Percentiles rank a stretch among this genome's conserved stretches.
These are phyloP conservation scores for Boletus insuetus DNA, from an alignment of 768 basidiomycete genomes.

Conservation along the genomic window DNA sequence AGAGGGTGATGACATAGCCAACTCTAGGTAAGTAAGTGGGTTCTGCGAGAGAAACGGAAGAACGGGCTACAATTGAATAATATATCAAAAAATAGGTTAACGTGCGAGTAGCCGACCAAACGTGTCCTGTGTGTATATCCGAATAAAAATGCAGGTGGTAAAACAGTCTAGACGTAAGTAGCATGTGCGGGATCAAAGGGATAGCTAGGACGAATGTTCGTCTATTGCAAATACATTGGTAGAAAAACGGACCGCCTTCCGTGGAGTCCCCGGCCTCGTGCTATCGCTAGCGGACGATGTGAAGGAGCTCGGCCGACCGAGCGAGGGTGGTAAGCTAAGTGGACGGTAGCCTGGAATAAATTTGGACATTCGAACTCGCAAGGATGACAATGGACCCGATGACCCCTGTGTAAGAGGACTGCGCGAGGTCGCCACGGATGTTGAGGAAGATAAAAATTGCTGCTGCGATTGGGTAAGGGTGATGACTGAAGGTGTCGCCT, in stretches of 20 bases:
- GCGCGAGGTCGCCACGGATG: slow-evolving; percentile 39
- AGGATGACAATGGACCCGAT: slow-evolving; percentile 33
- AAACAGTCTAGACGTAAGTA: slow-evolving; percentile 12
- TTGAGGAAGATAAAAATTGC: slow-evolving; percentile 16
- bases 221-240: slow-evolving; percentile 37
- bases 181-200: not conserved
- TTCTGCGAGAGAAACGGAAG: slow-evolving; percentile 2
- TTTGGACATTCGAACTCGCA: slow-evolving; percentile 52
- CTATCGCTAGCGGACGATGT: slow-evolving; percentile 34
- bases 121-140: slow-evolving; percentile 19
- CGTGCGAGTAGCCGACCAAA: slow-evolving; percentile 11
- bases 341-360: slow-evolving; percentile 46
- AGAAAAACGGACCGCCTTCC: slow-evolving; percentile 65
- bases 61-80: slow-evolving; percentile 34
- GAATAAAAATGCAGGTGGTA: slow-evolving; percentile 22
- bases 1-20: slow-evolving; percentile 19
- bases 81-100: slow-evolving; percentile 26
- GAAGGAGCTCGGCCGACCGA: slow-evolving; percentile 29
- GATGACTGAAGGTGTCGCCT: slow-evolving; percentile 33
- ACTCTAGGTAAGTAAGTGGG: slow-evolving; percentile 1
- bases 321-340: slow-evolving; percentile 35
- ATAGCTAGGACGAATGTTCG: slow-evolving; percentile 18
- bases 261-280: slow-evolving; percentile 43
- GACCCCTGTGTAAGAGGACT: slow-evolving; percentile 23
- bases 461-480: slow-evolving; percentile 22